Evolutionary conservation across 495 filamentous ascomycete genomes (phyloP).

Genomic region (Xylaria palmicola): DNA sequence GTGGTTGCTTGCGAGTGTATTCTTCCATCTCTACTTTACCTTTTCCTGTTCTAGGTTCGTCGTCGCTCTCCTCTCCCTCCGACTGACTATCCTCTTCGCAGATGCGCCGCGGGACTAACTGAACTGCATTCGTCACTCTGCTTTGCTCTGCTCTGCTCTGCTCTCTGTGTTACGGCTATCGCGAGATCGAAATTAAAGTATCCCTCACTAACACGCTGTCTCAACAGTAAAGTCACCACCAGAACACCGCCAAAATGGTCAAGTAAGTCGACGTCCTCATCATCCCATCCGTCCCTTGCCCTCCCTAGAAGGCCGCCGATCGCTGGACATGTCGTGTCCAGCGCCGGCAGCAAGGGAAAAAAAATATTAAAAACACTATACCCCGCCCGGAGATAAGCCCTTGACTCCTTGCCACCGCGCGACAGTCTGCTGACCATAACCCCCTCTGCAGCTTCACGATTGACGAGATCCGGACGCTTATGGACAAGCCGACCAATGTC

Average conservation of each 20-base stretch:
- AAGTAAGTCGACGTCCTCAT: constrained; percentile 72
- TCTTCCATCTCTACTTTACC: constrained; percentile 14
- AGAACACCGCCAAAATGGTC: constrained; percentile 94
- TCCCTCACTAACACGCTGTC: constrained; percentile 28
- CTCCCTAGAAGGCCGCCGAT: background rate
- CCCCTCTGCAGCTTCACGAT: constrained; percentile 82
- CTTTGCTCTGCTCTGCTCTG: constrained; percentile 19
- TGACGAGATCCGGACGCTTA: constrained; percentile 93
- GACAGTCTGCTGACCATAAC: constrained; percentile 31
- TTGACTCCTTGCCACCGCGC: constrained; percentile 3
- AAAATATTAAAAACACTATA: constrained; percentile 9
- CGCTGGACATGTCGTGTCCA: background rate
- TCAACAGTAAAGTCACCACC: constrained; percentile 37
- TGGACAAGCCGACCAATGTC: constrained; percentile 98
- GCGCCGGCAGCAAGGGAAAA: constrained; percentile 6
- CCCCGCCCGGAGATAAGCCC: constrained; percentile 49
- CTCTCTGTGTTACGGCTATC: background rate
- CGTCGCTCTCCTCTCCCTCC: constrained; percentile 14
- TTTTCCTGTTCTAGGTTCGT: constrained; percentile 14
- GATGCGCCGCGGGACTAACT: background rate
- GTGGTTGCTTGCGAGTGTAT: constrained; percentile 34
- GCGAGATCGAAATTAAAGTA: constrained; percentile 16
- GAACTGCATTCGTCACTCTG: constrained; percentile 15
- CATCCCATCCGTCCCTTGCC: background rate
- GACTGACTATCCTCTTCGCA: constrained; percentile 7